Evolutionary conservation across 2,329 filamentous ascomycete genomes (phyloP), one percentile per base, ranked within the genome.

Genomic region (Penicillium sumatraense): DNA sequence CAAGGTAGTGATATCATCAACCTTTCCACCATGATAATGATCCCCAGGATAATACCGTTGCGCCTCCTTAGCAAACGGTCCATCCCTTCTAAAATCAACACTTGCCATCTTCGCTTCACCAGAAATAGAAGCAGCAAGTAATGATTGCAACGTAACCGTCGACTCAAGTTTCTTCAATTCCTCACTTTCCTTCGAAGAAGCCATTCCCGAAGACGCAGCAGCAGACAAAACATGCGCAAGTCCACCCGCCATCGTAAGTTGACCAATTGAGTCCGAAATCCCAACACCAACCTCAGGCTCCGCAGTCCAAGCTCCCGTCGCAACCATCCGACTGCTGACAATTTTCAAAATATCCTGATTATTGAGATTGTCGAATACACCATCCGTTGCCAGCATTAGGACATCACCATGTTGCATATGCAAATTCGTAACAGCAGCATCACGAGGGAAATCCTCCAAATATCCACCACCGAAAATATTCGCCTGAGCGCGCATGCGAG

Each of bases 321-420:
- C 78, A 29, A 86, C 80, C 91, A 99, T 96, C 24, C 87, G 81
- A 46, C 83, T 81, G 62, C 88, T 93, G 23, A 93, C 87, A 49
- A 96, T 86, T 56, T 87, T 85, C 11, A 99, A 82, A 26, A 96
- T 88, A 63, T 99, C 92, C 68, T 96, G 90, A 67, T 92, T 89
- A 68, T 91, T 95, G 27, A 99, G 81, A 66, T 99, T 99, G 73
- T 99, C 95, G 84, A 95, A 95, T 4, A 98, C 89, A 3, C 95
- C 95, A 73, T 99, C 95, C 0, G 92, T 96, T 1, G 92, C 95
- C 63, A 99, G 89, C 16, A 99, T 78, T n/a, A 98, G 80, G 1
- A 99, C 89, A 71, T 99, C 95, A 18, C 95, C 95, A 72, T 98
- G 92, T 61, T 89, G 87, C 52, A 98, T 83, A 38, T 80, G 75